Evolutionary conservation across 176 grass and related monocot genomes (phyloP), one percentile per base, ranked within the genome.

Genomic region (Pharus latifolius): DNA sequence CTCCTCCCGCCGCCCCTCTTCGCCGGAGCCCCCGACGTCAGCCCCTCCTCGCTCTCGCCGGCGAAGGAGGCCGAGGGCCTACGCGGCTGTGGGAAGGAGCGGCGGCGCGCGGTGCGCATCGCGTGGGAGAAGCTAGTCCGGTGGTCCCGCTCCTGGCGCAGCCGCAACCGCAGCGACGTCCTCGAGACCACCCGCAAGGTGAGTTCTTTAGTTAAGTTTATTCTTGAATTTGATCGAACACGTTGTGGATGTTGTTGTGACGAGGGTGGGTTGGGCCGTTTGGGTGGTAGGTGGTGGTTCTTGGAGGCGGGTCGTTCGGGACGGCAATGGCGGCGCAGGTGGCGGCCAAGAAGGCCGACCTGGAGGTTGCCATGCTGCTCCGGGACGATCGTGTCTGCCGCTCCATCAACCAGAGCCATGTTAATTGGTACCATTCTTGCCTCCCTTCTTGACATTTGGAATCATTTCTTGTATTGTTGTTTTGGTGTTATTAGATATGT

Each of bases 111-210:
- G 25, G 86, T 97, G 60, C 58, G 86, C 44, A 76, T 85, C 65
- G 89, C 89, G 24, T 92, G 89, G 94, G 94, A 97, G 89, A 97
- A 97, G 84, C 86, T 97, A 3, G 78, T 97, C 14, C 81, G 89
- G 8, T 97, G 89, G 89, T 97, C 89, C 46, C 83, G 86, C 57
- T 97, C 86, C 18, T 90, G 81, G 94, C 69, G 94, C 14, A 71
- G 80, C 15, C 85, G 80, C 44, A 89, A 89, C 49, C 77, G 76
- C 26, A 84, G 77, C 77, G 92, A 92, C 75, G 62, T 92, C 25
- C 83, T 97, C 31, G 86, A 90, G 73, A 60, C 56, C n/a, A 96
- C 88, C 63, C 84, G 77, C 32, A 96, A 96, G 88, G 92, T 90
- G 37, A 26, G 2, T 62, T 27, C 25, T 19, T 28, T 38, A 17